Evolutionary conservation across 2,329 filamentous ascomycete species (phyloP), one percentile per base, ranked within the genome.

Genomic region (Aaosphaeria pasadenensis): DNA sequence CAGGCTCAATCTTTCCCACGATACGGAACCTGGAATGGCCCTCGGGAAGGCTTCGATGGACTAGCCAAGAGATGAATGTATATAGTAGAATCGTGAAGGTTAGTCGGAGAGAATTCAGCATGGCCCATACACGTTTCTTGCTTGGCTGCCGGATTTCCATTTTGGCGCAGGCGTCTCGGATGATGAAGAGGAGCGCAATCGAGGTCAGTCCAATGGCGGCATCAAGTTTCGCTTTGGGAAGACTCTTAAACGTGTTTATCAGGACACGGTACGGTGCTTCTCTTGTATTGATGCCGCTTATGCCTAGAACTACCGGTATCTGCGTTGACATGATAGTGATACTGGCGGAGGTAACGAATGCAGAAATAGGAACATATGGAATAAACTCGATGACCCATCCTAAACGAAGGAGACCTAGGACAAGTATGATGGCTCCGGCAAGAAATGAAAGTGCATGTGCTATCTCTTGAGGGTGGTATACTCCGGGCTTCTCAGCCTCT

Each of bases 331-430:
- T 84, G 65, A 97, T 97, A 60, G 83, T 96, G 67, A 97, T 81
- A 50, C 92, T 91, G 5, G 92, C 96, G 2, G 92, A 92, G 0
- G 94, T 97, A 88, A 97, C 96, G 76, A 96, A 97, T 3, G 94
- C 91, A 0, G 89, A 91, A 46, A 97, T 89, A 0, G 91, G 89
- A 1, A 90, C 86, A 47, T 96, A 82, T 1, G 94, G 89, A 60
- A 97, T 96, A 62, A 96, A 82, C 57, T 97, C 91, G 42, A 96
- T 91, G 44, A 97, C 85, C 84, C 91, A 95, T 5, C 94, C 92
- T 35, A 86, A 81, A 42, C 91, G 85, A 39, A 89, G 74, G 3
- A 96, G 74, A 4, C 92, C 94, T 52, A 97, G 81, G 52, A 84
- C 82, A 43, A 86, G 77, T 35, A 96, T 86, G 49, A 96, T 87